Base-by-base conservation (phyloP, 139 green algal species). In the Zygnema circumcarinatum region DNA sequence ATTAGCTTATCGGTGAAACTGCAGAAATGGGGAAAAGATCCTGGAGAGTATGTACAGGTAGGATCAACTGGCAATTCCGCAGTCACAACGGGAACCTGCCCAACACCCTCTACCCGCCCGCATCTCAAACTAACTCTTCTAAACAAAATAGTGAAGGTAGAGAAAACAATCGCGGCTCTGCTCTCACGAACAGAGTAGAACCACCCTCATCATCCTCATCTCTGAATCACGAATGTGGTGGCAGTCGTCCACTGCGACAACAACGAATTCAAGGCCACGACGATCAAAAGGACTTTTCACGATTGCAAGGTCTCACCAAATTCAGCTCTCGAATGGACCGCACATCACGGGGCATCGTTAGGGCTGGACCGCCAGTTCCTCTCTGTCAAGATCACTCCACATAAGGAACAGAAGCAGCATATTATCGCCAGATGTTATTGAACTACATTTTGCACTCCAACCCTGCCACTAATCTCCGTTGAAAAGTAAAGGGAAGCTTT, bases 21-120 rank as follows among this genome's bases (percentile, higher is more conserved):
- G 16, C 7, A 62, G 47, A 62, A 62, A 62, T 62, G 16, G 16
- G 47, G 47, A 16, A 62, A 62, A 25, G 47, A 85, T 1, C 41
- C 87, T 22, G 54, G 1, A 1, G 87, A 11, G 39, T 91, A 91
- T 29, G 76, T 20, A 25, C 79, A 79, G 2, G 31, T 62, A 1
- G 16, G 69, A 72, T 91, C 82, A n/a, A 91, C 82, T 25, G 87
- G 87, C 25, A 91, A n/a, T 2, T 74, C 33, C 2, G 87, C 87
- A 40, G 87, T 91, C 62, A 90, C 68, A 62, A 91, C 87, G 0
- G 87, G 87, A 25, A 91, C 87, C 87, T 90, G 82, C 1, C 20
- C n/a, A n/a, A 2, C 1, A 42, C 31, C 36, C 74, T 69, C 74
- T 2, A n/a, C n/a, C n/a, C n/a, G n/a, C n/a, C n/a, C n/a, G 73